Conservation (phyloP, 306 rosid genomes). For the Sicyos baderoa region DNA sequence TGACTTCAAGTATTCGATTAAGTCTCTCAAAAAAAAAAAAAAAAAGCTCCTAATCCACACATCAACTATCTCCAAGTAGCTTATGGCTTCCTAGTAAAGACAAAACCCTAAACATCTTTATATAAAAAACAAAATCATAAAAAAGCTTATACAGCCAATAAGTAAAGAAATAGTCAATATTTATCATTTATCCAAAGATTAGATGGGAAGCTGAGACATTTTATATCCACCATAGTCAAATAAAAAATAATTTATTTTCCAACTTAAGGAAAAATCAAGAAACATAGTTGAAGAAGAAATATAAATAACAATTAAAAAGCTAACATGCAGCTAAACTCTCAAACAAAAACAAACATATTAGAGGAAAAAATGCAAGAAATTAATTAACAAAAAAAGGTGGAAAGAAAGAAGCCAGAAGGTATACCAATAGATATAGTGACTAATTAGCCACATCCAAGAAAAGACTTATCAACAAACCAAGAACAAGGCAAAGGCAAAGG, state of each 20-base stretch:
- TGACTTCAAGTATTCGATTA: background rate
- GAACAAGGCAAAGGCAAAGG: slow-evolving; percentile 15
- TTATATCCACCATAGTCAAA: background rate
- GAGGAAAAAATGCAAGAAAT: background rate
- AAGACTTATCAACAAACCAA: background rate
- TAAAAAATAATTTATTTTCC: background rate
- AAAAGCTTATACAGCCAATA: background rate
- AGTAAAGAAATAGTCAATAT: background rate
- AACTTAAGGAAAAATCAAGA: background rate
- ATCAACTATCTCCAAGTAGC: background rate
- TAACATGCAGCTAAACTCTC: background rate
- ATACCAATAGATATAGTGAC: background rate
- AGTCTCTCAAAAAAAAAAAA: background rate
- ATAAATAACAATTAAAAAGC: background rate
- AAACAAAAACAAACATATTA: background rate
- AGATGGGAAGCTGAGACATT: background rate
- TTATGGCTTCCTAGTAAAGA: background rate
- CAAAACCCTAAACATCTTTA: background rate
- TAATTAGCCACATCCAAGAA: background rate
- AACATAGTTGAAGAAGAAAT: background rate
- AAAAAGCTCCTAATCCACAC: background rate
- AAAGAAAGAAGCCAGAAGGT: background rate
- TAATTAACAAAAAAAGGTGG: background rate
- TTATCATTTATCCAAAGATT: background rate
- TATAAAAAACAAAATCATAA: background rate